A percentile compares a stretch with the other conserved stretches of the same genome.
phyloP scores from a whole-genome alignment of 768 basidiomycete genomes.

The Cystofilobasidium macerans region DNA sequence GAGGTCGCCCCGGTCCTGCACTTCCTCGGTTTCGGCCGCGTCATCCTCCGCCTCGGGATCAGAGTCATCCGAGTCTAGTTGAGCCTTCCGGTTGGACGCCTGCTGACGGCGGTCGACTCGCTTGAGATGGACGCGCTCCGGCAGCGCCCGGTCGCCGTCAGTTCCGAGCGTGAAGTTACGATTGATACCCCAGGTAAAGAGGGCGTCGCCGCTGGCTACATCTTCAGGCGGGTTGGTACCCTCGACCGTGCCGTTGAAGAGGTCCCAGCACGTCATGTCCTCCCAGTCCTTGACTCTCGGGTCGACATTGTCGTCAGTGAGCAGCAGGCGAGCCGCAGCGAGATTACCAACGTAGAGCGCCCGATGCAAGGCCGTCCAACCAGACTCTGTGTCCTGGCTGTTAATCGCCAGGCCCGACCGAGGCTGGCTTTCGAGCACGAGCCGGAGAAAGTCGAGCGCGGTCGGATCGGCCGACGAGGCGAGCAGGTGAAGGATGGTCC shows the following conservation, averaged over 20 bases:
- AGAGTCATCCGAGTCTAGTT: too few species aligned
- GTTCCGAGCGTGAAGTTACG: constrained; percentile 69
- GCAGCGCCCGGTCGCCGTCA: constrained; percentile 64
- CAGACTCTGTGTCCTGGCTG: constrained; percentile 64
- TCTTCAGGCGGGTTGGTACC: constrained; percentile 41
- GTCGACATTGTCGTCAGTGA: constrained; percentile 57
- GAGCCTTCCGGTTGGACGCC: too few species aligned
- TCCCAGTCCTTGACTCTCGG: constrained; percentile 64
- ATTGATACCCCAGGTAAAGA: constrained; percentile 83
- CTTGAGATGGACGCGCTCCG: constrained; percentile 59
- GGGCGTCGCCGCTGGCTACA: constrained; percentile 35
- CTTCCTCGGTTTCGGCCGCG: constrained; percentile 27
- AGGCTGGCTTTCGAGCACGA: constrained; percentile 47
- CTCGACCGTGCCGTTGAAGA: constrained; percentile 80
- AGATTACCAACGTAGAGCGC: constrained; percentile 64
- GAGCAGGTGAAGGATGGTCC: constrained; percentile 71
- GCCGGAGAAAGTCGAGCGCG: constrained; percentile 64
- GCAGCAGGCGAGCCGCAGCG: constrained; percentile 53
- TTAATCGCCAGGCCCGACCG: constrained; percentile 56
- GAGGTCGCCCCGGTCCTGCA: constrained; percentile 33
- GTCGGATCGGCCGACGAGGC: constrained; percentile 47
- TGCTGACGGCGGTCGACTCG: constrained; percentile 17
- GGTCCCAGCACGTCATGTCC: constrained; percentile 77
- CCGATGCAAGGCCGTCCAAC: constrained; percentile 83
- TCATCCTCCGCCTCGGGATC: constrained; percentile 18